These are phyloP conservation scores for Multifurca ochricompacta DNA, from an alignment of 768 basidiomycete genomes.

Conservation along the genomic window DNA sequence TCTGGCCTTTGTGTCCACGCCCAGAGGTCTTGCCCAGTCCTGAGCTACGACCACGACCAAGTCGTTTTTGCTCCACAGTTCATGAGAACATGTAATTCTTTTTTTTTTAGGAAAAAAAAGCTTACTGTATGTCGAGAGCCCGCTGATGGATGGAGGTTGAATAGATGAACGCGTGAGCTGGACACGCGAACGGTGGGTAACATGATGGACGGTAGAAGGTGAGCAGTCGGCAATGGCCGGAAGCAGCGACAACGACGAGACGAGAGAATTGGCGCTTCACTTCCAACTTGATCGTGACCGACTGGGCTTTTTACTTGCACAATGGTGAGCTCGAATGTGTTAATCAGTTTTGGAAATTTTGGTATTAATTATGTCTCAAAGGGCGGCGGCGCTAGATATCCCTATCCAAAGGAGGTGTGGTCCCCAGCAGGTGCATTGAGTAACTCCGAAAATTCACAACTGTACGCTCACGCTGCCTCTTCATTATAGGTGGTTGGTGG, in stretches of 20 bases:
- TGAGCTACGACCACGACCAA: slow-evolving; percentile 89
- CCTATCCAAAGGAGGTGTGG: slow-evolving; percentile 93
- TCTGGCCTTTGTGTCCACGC: slow-evolving; percentile 93
- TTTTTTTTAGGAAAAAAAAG: slow-evolving; percentile 6
- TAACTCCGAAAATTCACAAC: not conserved
- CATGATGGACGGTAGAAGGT: slow-evolving; percentile 24
- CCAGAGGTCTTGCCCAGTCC: slow-evolving; percentile 89
- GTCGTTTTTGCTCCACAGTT: slow-evolving; percentile 74
- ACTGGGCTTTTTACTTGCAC: not conserved
- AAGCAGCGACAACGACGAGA: not conserved
- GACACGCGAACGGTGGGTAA: slow-evolving; percentile 29
- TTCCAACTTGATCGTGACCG: not conserved
- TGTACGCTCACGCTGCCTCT: not conserved
- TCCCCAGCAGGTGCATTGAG: slow-evolving; percentile 70
- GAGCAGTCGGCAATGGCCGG: slow-evolving; percentile 12
- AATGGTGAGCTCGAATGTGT: slow-evolving; percentile 10
- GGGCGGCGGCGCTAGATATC: slow-evolving; percentile 84
- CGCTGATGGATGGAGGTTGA: slow-evolving; percentile 62
- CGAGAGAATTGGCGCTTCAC: not conserved
- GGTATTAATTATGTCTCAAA: slow-evolving; percentile 24
- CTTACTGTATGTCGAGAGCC: slow-evolving; percentile 63
- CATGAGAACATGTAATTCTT: not conserved
- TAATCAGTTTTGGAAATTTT: not conserved
- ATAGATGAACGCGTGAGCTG: slow-evolving; percentile 51
- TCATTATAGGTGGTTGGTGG: slow-evolving; percentile 85